Evolutionary conservation across 495 filamentous ascomycete species (phyloP).

Genomic region (Podospora pseudoanserina): DNA sequence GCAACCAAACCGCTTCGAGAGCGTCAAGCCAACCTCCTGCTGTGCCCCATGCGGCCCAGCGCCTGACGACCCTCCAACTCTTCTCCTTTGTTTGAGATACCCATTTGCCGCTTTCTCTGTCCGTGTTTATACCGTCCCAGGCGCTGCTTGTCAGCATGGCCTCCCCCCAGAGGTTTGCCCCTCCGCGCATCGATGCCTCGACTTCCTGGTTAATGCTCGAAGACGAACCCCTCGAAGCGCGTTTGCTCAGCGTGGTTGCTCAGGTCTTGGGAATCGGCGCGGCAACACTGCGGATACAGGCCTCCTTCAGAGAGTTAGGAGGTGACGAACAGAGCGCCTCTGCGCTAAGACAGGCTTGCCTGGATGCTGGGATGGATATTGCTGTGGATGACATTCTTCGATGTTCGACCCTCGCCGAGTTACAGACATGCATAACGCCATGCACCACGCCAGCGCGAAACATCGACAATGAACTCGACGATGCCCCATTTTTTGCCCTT

Average conservation of each 20-base stretch:
- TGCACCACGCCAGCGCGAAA: constrained; percentile 23
- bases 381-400: constrained; percentile 40
- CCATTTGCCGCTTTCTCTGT: constrained; percentile 15
- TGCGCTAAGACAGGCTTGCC: constrained; percentile 33
- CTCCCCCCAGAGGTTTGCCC: constrained; percentile 14
- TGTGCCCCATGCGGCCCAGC: constrained; percentile 30
- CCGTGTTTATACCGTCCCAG: constrained; percentile 10
- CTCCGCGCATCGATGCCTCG: constrained; percentile 24
- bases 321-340: constrained; percentile 36
- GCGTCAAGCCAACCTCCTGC: constrained; percentile 22
- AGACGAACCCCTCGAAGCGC: constrained; percentile 32
- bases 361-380: constrained; percentile 36
- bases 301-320: constrained; percentile 42
- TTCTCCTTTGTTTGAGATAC: constrained; percentile 28
- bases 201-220: constrained; percentile 31
- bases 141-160: constrained; percentile 20
- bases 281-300: constrained; percentile 25
- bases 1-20: constrained; percentile 9
- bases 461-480: constrained; percentile 15
- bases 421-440: constrained; percentile 32
- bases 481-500: constrained; percentile 22
- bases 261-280: constrained; percentile 32
- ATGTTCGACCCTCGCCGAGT: constrained; percentile 40
- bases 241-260: constrained; percentile 31
- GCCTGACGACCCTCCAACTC: constrained; percentile 17